phyloP scores from a whole-genome alignment of 208 protist species.

The Trypanosoma brucei region DNA sequence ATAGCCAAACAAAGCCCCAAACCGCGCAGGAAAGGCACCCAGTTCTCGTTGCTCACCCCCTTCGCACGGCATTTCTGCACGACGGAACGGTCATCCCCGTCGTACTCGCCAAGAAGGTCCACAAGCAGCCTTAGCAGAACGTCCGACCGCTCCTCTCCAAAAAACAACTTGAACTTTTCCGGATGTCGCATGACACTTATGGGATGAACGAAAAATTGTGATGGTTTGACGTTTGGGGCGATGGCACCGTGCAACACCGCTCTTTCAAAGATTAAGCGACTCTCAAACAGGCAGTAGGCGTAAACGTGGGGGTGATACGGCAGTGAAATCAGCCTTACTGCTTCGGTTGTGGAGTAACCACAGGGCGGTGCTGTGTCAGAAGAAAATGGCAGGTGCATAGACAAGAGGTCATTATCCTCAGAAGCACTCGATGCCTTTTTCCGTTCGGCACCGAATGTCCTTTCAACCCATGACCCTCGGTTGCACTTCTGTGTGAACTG shows the following conservation, averaged over 20 bases:
- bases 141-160: constrained; percentile 9
- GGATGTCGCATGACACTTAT: constrained; percentile 11
- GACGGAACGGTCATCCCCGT: constrained; percentile 2
- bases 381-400: constrained; percentile 10
- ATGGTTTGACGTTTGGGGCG: not conserved
- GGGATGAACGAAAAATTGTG: constrained; percentile 18
- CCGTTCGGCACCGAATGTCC: too few relatives aligned
- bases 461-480: too few relatives aligned
- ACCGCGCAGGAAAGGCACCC: constrained; percentile 19
- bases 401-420: not conserved
- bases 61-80: constrained; percentile 2
- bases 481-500: too few relatives aligned
- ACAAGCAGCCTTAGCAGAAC: constrained; percentile 9
- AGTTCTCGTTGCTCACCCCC: constrained; percentile 6
- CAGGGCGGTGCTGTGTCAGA: not conserved
- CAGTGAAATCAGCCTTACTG: constrained; percentile 5
- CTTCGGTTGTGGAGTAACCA: constrained; percentile 3
- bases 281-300: constrained; percentile 17
- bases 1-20: constrained; percentile 11
- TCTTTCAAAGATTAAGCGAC: constrained; percentile 3
- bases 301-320: constrained; percentile 17
- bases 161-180: constrained; percentile 16
- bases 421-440: not conserved
- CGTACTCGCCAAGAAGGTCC: constrained; percentile 14
- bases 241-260: constrained; percentile 2